These are phyloP conservation scores for Penicillium frequentans DNA, from an alignment of 2,329 filamentous ascomycete genomes.

Conservation along the genomic window DNA sequence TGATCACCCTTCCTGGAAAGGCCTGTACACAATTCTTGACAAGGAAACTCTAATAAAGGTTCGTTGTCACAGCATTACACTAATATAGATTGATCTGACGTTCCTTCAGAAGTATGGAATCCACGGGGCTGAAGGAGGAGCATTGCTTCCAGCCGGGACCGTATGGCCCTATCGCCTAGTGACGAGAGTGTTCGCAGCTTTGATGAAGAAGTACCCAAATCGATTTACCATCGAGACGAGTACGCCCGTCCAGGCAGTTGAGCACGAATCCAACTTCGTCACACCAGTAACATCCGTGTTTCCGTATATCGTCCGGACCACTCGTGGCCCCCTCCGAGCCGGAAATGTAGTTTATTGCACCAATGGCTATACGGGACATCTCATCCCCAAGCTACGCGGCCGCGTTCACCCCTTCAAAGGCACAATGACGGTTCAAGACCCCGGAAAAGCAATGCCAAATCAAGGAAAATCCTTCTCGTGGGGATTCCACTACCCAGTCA, in stretches of 20 bases:
- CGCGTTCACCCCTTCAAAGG: slow-evolving; percentile 41
- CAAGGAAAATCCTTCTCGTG: slow-evolving; percentile 26
- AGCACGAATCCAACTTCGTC: slow-evolving; percentile 4
- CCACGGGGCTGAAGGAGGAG: slow-evolving; percentile 23
- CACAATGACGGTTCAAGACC: slow-evolving; percentile 46
- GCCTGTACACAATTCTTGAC: slow-evolving; percentile 25
- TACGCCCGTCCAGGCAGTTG: slow-evolving; percentile 29
- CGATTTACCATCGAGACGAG: slow-evolving; percentile 32
- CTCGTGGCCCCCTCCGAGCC: slow-evolving; percentile 37
- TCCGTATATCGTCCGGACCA: slow-evolving; percentile 35
- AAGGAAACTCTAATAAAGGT: slow-evolving; percentile 14
- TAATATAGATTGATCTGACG: background rate
- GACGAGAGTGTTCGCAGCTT: slow-evolving; percentile 24
- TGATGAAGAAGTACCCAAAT: slow-evolving; percentile 24
- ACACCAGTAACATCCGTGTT: slow-evolving; percentile 8
- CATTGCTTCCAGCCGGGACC: slow-evolving; percentile 31
- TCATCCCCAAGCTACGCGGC: slow-evolving; percentile 42
- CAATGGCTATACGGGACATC: slow-evolving; percentile 44
- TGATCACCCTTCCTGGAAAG: slow-evolving; percentile 24
- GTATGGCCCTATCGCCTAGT: slow-evolving; percentile 41
- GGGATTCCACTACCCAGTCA: slow-evolving; percentile 30
- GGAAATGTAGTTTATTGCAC: slow-evolving; percentile 44
- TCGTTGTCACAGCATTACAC: background rate
- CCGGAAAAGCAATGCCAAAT: slow-evolving; percentile 19
- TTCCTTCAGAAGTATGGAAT: slow-evolving; percentile 20